Base-by-base conservation (phyloP, 2,329 filamentous ascomycete species). In the Sporothrix euskadiensis region DNA sequence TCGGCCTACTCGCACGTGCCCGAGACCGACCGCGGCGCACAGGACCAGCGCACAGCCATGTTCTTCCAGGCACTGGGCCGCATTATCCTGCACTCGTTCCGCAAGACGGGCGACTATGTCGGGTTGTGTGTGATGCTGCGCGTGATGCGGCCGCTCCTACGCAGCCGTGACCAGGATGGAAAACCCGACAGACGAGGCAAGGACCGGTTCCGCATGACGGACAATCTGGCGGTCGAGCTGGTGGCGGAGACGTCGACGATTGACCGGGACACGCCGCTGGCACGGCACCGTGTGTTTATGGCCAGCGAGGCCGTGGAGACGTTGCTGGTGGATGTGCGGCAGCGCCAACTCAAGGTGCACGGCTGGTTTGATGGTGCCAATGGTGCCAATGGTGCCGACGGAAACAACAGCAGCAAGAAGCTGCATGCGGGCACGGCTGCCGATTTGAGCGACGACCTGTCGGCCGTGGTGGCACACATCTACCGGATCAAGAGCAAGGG, bases 51-150 rank as follows among this genome's bases (percentile, higher is more conserved):
- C n/a, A 76, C 78, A 2, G 56, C 44, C 3, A 49, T 69, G 26
- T 73, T 77, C 3, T 76, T 77, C 68, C 78, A 77, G 68, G 74
- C 78, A 39, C 78, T 82, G 35, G 79, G 78, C 9, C 78, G 80
- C 26, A 77, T 80, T 5, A 76, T 82, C 59, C 75, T 82, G 41
- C 81, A 81, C 77, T 77, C 83, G 0, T 80, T 87, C 71, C 80
- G 83, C 70, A 81, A 85, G 74, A 81, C 85, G 49, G 84, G 84
- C 78, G 82, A 80, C 73, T 83, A 84, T 75, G 82, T 84, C 1
- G 85, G 85, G 75, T 82, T 85, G 75, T 80, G 86, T 74, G 83
- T 86, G 79, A 80, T 83, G 0, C 80, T 83, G 73, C 77, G 76
- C 35, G 76, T 78, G 6, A 78, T 82, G 76, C 75, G 72, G 56